Evolutionary conservation across 371 early-diverging fungal genomes (phyloP), one percentile per base, ranked within the genome.

Genomic region (Saksenaea oblongispora): DNA sequence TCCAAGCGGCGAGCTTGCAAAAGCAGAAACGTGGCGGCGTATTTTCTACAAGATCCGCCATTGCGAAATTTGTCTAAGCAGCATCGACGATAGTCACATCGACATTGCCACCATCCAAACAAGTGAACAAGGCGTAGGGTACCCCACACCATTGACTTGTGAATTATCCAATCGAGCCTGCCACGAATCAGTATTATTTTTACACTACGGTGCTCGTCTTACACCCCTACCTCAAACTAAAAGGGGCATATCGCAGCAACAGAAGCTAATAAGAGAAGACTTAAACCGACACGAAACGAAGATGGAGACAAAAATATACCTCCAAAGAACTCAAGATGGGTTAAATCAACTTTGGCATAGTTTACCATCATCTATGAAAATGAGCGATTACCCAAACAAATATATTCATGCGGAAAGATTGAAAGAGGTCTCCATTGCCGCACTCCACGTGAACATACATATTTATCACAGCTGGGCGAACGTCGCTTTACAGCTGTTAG

Each of bases 21-120:
- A 66, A 15, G 79, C 79, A 15, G 81, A 80, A 35, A 61, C 81
- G 0, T 80, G 78, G 78, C 54, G 76, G 44, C 71, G 81, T 0
- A 39, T 74, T 18, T 80, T 71, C 56, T 78, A 78, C 35, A 56
- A 63, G 5, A 56, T 73, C 13, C 69, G 81, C 4, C 72, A 71
- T 41, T 51, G 71, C 22, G 75, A 76, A 36, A 35, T 75, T 22
- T 63, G 61, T 37, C 27, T 78, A 22, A 66, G 70, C 24, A 67
- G 70, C 28, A 58, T 74, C 24, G 66, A 71, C 15, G 74, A 77
- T 28, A 73, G 66, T 7, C 61, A 61, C 1, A 62, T 42, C 34
- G 72, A 70, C 22, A 65, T 72, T 42, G 56, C 72, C 5, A 44
- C 68, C 17, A 61, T 72, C n/a, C n/a, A 77, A 15, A n/a, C n/a